Base-by-base conservation (phyloP, 345 rosid species). In the Syzygium jambos region DNA sequence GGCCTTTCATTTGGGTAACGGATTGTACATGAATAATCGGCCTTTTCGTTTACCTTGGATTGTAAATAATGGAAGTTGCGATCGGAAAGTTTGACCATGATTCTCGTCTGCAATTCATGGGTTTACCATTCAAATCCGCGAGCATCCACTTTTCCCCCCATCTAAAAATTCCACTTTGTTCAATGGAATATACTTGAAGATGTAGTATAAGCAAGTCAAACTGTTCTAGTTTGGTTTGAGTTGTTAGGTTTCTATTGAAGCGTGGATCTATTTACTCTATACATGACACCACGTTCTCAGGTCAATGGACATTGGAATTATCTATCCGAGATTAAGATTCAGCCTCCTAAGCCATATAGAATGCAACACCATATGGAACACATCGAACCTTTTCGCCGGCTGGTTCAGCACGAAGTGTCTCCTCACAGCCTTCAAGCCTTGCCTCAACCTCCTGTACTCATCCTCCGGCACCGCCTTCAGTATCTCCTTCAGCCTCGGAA, bases 321-420 rank as follows among this genome's bases (percentile, higher is more conserved):
- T 54, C 68, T 93, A 95, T 84, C 55, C 85, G 23, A 92, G 89
- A 91, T 78, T 92, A 87, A 90, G 16, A 90, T 97, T 95, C 87
- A 96, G 85, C 90, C 99, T 93, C 87, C 99, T 91, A 85, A 97
- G 94, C 98, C 99, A 97, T 51, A 97, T 90, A 17, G 99, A 97
- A 88, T 97, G 99, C 87, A 97, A 87, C 11, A 91, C 94, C 97
- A 95, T 92, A 73, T 97, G 99, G 89, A 95, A 96, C 83, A 92
- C 93, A 86, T 97, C 98, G 52, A 92, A 94, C 85, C 95, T 94
- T 90, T 94, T 88, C 11, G 98, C 92, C 1, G 98, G 95, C 86
- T 94, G 94, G 80, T 97, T 95, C 88, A 96, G 86, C 93, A 89
- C 91, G 88, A 97, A 97, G 90, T 97, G 99, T 88, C 88, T 89